phyloP scores from a whole-genome alignment of 2,329 filamentous ascomycete genomes.

The Fusarium papillatum region DNA sequence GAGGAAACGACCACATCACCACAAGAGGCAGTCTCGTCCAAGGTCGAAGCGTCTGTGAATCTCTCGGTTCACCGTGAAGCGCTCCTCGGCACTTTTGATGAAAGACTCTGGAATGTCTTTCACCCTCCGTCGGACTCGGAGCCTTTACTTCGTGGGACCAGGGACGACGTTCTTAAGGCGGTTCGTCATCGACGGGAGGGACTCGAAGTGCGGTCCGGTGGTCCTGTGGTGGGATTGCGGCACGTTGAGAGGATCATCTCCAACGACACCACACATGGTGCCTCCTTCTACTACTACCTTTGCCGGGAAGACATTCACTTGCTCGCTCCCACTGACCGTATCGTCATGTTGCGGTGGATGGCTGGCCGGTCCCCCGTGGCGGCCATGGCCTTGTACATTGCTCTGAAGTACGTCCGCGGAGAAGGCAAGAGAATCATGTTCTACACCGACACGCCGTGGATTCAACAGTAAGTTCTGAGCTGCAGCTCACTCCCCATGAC shows the following conservation, averaged over 20 bases:
- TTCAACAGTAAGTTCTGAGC: constrained; percentile 5
- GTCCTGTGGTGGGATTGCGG: background rate
- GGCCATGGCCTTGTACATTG: background rate
- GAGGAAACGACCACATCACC: background rate
- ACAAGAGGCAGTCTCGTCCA: background rate
- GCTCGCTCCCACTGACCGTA: background rate
- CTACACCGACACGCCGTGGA: constrained; percentile 6
- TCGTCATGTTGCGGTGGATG: background rate
- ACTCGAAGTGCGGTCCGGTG: no score
- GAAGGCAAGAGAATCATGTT: constrained; percentile 7
- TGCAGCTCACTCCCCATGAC: background rate
- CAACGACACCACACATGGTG: background rate
- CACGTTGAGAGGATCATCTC: background rate
- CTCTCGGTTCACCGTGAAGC: background rate
- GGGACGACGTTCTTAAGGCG: background rate
- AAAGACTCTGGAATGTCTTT: background rate
- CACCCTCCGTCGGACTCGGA: background rate
- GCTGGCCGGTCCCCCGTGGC: background rate
- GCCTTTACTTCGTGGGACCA: background rate
- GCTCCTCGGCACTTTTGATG: background rate
- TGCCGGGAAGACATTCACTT: no score
- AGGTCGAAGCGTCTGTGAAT: background rate
- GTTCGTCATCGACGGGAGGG: background rate
- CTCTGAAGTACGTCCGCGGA: background rate
- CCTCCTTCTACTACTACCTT: background rate